A percentile compares a stretch with the other conserved stretches of the same genome.
Conservation (phyloP, 2,329 filamentous ascomycete species). For the Xylaria sp. region DNA sequence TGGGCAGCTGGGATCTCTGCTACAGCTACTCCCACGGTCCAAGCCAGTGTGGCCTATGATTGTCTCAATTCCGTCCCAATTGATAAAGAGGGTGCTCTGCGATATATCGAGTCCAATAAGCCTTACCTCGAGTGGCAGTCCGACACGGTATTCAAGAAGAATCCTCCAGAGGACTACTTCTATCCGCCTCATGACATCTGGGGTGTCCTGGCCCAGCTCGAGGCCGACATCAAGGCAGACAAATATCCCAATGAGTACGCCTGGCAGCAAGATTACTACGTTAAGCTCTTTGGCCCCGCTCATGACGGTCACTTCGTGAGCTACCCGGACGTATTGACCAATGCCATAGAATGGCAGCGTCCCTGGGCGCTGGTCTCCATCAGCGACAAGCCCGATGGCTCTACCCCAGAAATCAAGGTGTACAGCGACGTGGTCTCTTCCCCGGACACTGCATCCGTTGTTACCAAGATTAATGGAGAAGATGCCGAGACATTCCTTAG, state of each 20-base stretch:
- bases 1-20: slow-evolving; percentile 47
- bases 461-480: slow-evolving; percentile 48
- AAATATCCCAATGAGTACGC: slow-evolving; percentile 55
- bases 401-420: slow-evolving; percentile 48
- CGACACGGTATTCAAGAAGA: slow-evolving; percentile 53
- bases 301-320: slow-evolving; percentile 58
- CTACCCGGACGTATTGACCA: slow-evolving; percentile 55
- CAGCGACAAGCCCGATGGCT: slow-evolving; percentile 46
- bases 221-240: slow-evolving; percentile 48
- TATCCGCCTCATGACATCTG: slow-evolving; percentile 55
- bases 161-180: slow-evolving; percentile 53
- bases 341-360: slow-evolving; percentile 52
- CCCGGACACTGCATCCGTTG: slow-evolving; percentile 46
- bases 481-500: slow-evolving; percentile 47
- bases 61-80: slow-evolving; percentile 58
- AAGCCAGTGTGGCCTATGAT: slow-evolving; percentile 53
- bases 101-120: slow-evolving; percentile 53
- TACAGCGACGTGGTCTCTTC: slow-evolving; percentile 51
- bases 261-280: slow-evolving; percentile 56
- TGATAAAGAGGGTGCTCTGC: slow-evolving; percentile 53
- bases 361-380: slow-evolving; percentile 48
- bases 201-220: slow-evolving; percentile 50
- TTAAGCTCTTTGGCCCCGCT: slow-evolving; percentile 52
- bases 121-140: slow-evolving; percentile 58
- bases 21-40: slow-evolving; percentile 50